These are phyloP conservation scores for Mycena kentingensis DNA, from an alignment of 768 basidiomycete species.

Conservation along the genomic window DNA sequence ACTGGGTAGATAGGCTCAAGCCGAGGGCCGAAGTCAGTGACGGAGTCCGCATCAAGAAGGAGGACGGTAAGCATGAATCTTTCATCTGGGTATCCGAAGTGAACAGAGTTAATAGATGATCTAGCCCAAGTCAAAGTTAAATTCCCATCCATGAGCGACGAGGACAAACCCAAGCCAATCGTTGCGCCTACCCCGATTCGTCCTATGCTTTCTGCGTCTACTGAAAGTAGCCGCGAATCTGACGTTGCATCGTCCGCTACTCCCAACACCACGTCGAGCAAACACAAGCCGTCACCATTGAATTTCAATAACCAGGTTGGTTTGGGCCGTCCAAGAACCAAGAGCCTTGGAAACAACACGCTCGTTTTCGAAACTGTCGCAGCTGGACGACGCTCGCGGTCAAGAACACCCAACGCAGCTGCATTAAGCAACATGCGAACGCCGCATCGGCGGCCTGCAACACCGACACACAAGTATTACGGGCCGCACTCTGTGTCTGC, in stretches of 20 bases:
- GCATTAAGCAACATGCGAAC: constrained; percentile 7
- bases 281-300: constrained; percentile 17
- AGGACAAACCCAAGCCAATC: background rate
- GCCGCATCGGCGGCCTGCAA: constrained; percentile 17
- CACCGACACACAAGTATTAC: constrained; percentile 11
- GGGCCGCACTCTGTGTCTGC: background rate
- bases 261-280: constrained; percentile 1
- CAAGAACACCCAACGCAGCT: constrained; percentile 11
- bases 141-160: background rate
- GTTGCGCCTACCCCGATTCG: background rate
- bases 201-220: constrained; percentile 10
- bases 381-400: constrained; percentile 2
- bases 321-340: constrained; percentile 9
- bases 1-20: constrained; percentile 20
- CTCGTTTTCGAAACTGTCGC: constrained; percentile 4
- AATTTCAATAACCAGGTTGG: constrained; percentile 1
- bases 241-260: background rate
- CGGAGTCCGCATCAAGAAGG: constrained; percentile 6
- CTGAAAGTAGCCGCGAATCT: constrained; percentile 3
- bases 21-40: constrained; percentile 11
- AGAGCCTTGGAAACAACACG: constrained; percentile 14
- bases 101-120: background rate
- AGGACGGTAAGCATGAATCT: background rate
- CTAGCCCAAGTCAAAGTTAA: background rate
- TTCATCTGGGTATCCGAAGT: background rate